These are phyloP conservation scores for Geranium brycei DNA, from an alignment of 345 rosid species.

Conservation along the genomic window DNA sequence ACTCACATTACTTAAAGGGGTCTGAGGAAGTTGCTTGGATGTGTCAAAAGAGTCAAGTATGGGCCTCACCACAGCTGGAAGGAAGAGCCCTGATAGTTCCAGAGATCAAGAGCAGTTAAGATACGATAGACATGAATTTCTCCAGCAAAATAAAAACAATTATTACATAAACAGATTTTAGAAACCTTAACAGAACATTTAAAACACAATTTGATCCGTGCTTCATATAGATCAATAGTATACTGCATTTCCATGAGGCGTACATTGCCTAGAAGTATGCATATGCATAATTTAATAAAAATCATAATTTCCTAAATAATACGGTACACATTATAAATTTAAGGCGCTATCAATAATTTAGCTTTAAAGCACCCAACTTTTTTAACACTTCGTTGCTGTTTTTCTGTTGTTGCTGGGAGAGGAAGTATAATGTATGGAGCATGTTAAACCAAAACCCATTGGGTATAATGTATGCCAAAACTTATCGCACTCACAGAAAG, in stretches of 20 bases:
- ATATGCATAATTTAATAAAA: background rate
- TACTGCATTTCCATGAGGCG: no score
- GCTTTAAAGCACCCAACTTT: no score
- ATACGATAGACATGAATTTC: background rate
- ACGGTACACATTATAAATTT: no score
- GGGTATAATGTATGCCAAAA: no score
- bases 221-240: background rate
- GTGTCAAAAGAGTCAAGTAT: constrained; percentile 80
- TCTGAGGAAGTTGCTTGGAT: constrained; percentile 66
- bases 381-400: no score
- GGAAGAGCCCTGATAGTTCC: constrained; percentile 58
- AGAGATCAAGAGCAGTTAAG: background rate
- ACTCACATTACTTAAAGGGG: constrained; percentile 70
- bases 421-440: no score
- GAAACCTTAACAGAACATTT: background rate
- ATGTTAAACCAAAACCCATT: no score
- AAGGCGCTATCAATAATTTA: no score
- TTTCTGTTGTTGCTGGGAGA: no score
- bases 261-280: background rate
- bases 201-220: background rate
- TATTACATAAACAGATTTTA: background rate
- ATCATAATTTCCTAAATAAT: no score
- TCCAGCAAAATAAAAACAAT: no score
- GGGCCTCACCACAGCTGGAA: constrained; percentile 95
- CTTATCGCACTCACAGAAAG: background rate